Conservation (phyloP, 2,329 filamentous ascomycete genomes). For the Cephalotrichum gorgonifer region DNA sequence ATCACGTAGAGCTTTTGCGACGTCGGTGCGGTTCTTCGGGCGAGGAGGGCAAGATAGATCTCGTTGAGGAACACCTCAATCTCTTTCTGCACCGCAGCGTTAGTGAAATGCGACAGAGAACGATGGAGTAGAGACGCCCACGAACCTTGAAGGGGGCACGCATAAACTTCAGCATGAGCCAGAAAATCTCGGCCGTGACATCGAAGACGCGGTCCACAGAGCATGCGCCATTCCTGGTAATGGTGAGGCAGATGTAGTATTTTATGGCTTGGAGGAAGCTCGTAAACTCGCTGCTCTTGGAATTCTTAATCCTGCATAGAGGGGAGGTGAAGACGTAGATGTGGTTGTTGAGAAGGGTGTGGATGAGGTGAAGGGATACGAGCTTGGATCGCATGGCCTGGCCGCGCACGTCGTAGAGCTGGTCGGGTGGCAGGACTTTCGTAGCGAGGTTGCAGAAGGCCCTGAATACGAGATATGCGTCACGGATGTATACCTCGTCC, state of each 20-base stretch:
- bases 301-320: slow-evolving; percentile 83
- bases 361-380: slow-evolving; percentile 88
- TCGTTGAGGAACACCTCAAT: slow-evolving; percentile 97
- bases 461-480: slow-evolving; percentile 93
- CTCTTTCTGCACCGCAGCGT: slow-evolving; percentile 57
- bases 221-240: slow-evolving; percentile 91
- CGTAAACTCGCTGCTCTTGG: slow-evolving; percentile 77
- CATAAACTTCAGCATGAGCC: slow-evolving; percentile 92
- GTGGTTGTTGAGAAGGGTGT: slow-evolving; percentile 91
- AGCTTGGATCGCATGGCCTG: slow-evolving; percentile 97
- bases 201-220: slow-evolving; percentile 89
- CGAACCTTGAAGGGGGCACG: slow-evolving; percentile 79
- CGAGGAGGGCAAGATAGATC: slow-evolving; percentile 86
- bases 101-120: slow-evolving; percentile 14
- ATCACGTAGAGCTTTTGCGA: slow-evolving; percentile 93
- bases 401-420: slow-evolving; percentile 83
- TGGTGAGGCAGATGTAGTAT: slow-evolving; percentile 89
- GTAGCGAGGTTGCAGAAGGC: slow-evolving; percentile 97
- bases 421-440: slow-evolving; percentile 79
- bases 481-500: slow-evolving; percentile 93
- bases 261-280: slow-evolving; percentile 91
- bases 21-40: slow-evolving; percentile 73
- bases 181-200: slow-evolving; percentile 94
- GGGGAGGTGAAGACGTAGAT: slow-evolving; percentile 85
- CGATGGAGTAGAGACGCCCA: neutral